Evolutionary conservation across 192 early-diverging fungal species (phyloP).

Genomic region (Glomus cerebriforme): DNA sequence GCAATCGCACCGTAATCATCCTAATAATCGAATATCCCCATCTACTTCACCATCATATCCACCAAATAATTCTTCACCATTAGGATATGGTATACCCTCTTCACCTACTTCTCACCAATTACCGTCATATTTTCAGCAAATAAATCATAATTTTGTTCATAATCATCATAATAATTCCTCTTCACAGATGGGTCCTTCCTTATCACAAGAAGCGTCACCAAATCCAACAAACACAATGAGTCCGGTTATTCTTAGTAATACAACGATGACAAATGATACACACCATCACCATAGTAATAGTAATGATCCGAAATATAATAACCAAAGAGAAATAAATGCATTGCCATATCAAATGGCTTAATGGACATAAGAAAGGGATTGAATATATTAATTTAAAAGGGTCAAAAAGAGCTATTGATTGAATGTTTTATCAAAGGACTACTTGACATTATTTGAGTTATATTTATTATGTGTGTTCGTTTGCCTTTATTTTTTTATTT

Average conservation of each 20-base stretch:
- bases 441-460: neutral
- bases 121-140: neutral
- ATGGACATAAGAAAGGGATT: neutral
- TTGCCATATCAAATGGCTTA: constrained; percentile 2
- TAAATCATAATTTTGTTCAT: neutral
- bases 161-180: neutral
- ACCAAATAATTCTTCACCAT: neutral
- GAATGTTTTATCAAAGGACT: neutral
- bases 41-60: constrained; percentile 25
- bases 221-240: neutral
- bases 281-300: constrained; percentile 12
- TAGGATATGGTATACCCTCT: neutral
- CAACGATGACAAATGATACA: neutral
- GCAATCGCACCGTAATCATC: neutral
- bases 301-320: constrained; percentile 3
- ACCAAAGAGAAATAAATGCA: constrained; percentile 10
- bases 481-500: neutral
- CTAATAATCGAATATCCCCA: constrained; percentile 13
- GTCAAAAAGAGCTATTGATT: neutral
- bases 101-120: neutral
- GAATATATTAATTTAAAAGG: constrained; percentile 7
- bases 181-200: neutral
- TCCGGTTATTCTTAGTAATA: neutral
- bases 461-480: neutral
- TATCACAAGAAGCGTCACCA: neutral